These are phyloP conservation scores for Geotrichum ghanense DNA, from an alignment of 805 yeast species.

Conservation along the genomic window DNA sequence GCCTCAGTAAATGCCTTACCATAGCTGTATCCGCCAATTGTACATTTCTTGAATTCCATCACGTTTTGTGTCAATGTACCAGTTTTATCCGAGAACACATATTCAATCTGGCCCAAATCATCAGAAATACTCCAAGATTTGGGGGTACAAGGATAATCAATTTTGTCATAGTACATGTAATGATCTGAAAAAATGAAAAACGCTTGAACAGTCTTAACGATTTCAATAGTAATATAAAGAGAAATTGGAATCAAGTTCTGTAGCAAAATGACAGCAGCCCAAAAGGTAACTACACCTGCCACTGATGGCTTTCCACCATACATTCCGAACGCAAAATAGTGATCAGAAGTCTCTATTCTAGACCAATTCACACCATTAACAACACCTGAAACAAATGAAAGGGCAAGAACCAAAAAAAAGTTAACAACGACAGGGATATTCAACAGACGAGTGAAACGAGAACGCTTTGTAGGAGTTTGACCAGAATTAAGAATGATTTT, in stretches of 20 bases:
- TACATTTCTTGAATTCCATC: slow-evolving; percentile 76
- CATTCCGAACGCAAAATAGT: slow-evolving; percentile 51
- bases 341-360: slow-evolving; percentile 33
- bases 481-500: slow-evolving; percentile 78
- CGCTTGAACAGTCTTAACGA: slow-evolving; percentile 70
- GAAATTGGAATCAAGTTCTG: slow-evolving; percentile 77
- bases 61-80: slow-evolving; percentile 78
- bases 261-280: slow-evolving; percentile 62
- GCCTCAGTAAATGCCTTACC: slow-evolving; percentile 74
- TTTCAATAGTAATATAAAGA: slow-evolving; percentile 66
- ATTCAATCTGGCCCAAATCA: slow-evolving; percentile 77
- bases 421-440: slow-evolving; percentile 58
- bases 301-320: slow-evolving; percentile 49
- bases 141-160: slow-evolving; percentile 73
- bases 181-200: slow-evolving; percentile 63
- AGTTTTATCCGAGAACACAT: slow-evolving; percentile 72
- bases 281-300: slow-evolving; percentile 60
- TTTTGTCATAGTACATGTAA: slow-evolving; percentile 53
- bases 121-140: slow-evolving; percentile 80
- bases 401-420: slow-evolving; percentile 47
- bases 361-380: slow-evolving; percentile 57
- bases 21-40: slow-evolving; percentile 56
- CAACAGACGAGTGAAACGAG: slow-evolving; percentile 56
- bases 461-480: slow-evolving; percentile 63
- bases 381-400: slow-evolving; percentile 62